These are phyloP conservation scores for Papiliotrema nemorosa DNA, from an alignment of 1,284 basidiomycete genomes.

Conservation along the genomic window DNA sequence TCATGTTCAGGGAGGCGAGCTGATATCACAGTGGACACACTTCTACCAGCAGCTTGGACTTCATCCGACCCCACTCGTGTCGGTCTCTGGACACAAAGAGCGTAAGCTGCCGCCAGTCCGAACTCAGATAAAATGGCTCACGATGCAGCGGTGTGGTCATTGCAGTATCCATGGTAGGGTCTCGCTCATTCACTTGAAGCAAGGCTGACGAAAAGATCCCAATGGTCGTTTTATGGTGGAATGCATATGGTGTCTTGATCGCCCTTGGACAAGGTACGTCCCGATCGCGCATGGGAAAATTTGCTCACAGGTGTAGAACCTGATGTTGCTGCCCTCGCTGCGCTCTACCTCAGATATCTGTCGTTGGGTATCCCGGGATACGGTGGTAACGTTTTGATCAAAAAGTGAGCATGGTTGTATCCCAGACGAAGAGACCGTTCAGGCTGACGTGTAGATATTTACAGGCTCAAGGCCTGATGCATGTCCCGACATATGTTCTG, in stretches of 20 bases:
- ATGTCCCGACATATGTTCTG: slow-evolving; percentile 80
- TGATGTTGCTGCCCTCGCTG: slow-evolving; percentile 74
- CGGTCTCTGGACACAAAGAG: slow-evolving; percentile 85
- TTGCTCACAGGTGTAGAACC: slow-evolving; percentile 60
- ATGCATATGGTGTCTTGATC: slow-evolving; percentile 73
- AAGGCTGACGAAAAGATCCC: slow-evolving; percentile 28
- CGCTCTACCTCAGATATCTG: slow-evolving; percentile 71
- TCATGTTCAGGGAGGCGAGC: slow-evolving; percentile 2
- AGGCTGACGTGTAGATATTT: slow-evolving; percentile 64
- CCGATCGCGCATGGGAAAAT: too few species aligned
- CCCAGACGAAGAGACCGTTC: too few species aligned
- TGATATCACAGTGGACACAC: slow-evolving; percentile 62
- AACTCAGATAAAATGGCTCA: slow-evolving; percentile 1
- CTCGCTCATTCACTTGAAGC: slow-evolving; percentile 55
- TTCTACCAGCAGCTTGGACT: slow-evolving; percentile 88
- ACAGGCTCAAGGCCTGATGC: slow-evolving; percentile 82
- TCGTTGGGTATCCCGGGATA: slow-evolving; percentile 85
- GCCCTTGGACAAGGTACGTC: slow-evolving; percentile 64
- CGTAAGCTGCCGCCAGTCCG: slow-evolving; percentile 48
- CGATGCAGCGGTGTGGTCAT: slow-evolving; percentile 61
- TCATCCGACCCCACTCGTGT: slow-evolving; percentile 75
- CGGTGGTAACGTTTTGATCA: slow-evolving; percentile 34
- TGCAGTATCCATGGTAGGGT: slow-evolving; percentile 49
- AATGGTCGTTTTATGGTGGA: slow-evolving; percentile 62
- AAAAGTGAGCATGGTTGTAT: slow-evolving; percentile 33